Base-by-base conservation (phyloP, 768 basidiomycete species). In the Trametes sanguinea region DNA sequence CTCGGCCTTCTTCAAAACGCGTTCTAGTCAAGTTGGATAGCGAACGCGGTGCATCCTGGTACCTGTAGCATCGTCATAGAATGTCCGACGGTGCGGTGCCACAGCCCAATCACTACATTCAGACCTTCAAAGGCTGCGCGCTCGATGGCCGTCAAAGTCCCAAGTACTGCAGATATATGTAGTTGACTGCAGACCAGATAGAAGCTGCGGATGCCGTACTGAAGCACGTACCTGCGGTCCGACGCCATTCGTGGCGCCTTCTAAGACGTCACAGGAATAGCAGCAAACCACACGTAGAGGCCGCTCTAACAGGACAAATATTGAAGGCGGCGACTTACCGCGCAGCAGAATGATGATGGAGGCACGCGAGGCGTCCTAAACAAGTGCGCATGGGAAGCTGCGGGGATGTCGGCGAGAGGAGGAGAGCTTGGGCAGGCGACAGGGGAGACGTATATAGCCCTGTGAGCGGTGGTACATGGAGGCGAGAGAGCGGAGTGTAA, bases 361-460 rank as follows among this genome's bases (percentile, higher is more conserved):
- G 35, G 35, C 17, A 30, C 10, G n/a, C 29, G 35, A 11, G 35
- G 53, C 61, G 8, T 48, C 37, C 47, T n/a, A 14, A 35, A 22
- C 11, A 50, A 54, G 39, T 2, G 27, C 29, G 35, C 48, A 55
- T 56, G 59, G 39, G 51, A 56, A 4, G n/a, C n/a, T 16, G 8
- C 54, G 58, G 59, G 59, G 27, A 57, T 11, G 44, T 35, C 63
- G 58, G 63, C n/a, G 45, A n/a, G 32, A 14, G 48, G 10, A 9
- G 42, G 13, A 11, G 1, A 39, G 27, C 51, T 13, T 22, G 5
- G 17, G n/a, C 30, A 42, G 33, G 45, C 29, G 37, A 43, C 6
- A 14, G 14, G 40, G n/a, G 13, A 27, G 51, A 17, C 57, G 55
- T 55, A 59, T 63, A 59, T 63, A 63, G 53, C 62, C 54, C 42